A percentile compares a stretch with the other conserved stretches of the same genome.
phyloP scores from a whole-genome alignment of 345 rosid species.

The Heritiera fomes region DNA sequence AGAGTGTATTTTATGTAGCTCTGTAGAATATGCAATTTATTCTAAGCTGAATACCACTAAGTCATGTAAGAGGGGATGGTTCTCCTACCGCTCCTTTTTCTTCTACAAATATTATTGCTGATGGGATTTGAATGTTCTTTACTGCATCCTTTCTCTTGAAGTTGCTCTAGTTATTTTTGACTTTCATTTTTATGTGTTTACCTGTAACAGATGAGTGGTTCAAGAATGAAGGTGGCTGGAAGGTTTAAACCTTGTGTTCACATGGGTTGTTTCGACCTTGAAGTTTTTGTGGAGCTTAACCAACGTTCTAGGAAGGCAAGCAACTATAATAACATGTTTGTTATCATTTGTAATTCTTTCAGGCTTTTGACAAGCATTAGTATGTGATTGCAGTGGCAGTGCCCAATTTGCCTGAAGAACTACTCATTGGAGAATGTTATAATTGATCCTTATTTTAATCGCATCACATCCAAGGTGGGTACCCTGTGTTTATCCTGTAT shows the following conservation, averaged over 20 bases:
- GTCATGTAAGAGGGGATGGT: background rate
- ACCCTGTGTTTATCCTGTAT: slow-evolving; percentile 12
- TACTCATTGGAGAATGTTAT: slow-evolving; percentile 81
- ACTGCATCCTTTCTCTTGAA: background rate
- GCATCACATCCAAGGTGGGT: slow-evolving; percentile 72
- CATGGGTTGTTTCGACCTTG: slow-evolving; percentile 98
- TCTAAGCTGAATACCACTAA: background rate
- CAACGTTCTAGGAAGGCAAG: slow-evolving; percentile 98
- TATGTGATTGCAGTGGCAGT: slow-evolving; percentile 83
- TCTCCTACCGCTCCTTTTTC: background rate
- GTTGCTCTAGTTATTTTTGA: slow-evolving; percentile 18
- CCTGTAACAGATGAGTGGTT: slow-evolving; percentile 78
- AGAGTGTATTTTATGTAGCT: background rate
- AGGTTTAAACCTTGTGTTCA: slow-evolving; percentile 92
- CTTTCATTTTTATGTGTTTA: slow-evolving; percentile 7
- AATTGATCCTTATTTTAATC: slow-evolving; percentile 91
- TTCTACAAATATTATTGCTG: background rate
- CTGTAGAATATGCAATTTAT: background rate
- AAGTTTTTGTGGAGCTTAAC: slow-evolving; percentile 92
- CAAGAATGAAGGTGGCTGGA: slow-evolving; percentile 97
- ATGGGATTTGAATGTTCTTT: background rate
- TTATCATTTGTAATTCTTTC: background rate
- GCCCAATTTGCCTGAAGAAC: slow-evolving; percentile 92
- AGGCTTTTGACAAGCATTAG: slow-evolving; percentile 27
- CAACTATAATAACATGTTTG: slow-evolving; percentile 11